Percentiles rank a stretch among this genome's conserved stretches.
Conservation (phyloP, 352 stramenopile species). For the Phytophthora aleatoria region DNA sequence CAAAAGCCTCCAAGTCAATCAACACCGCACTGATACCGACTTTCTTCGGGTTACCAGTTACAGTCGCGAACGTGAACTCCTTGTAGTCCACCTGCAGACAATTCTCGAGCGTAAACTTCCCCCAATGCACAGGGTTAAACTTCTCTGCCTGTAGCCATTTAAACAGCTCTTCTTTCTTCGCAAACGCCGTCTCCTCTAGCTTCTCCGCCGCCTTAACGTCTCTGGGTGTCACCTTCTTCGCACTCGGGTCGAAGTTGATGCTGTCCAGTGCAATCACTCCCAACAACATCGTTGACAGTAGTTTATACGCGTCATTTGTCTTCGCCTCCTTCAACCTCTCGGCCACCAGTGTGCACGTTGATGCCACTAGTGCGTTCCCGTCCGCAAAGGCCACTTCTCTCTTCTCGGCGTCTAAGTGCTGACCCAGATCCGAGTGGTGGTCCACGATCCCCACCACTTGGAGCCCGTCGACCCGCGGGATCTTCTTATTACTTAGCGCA, state of each 20-base stretch:
- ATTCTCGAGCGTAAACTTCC: conserved; percentile 60
- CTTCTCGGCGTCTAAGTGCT: conserved; percentile 44
- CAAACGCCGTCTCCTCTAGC: conserved; percentile 56
- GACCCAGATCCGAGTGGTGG: conserved; percentile 72
- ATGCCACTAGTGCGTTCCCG: conserved; percentile 71
- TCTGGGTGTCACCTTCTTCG: conserved; percentile 78
- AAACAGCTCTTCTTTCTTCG: conserved; percentile 53
- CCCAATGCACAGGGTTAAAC: conserved; percentile 69
- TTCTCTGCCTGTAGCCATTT: conserved; percentile 73
- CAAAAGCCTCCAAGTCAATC: conserved; percentile 58
- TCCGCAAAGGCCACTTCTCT: conserved; percentile 76
- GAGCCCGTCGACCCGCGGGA: conserved; percentile 23
- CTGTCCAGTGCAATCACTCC: conserved; percentile 80
- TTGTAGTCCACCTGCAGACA: conserved; percentile 86
- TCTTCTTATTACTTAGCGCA: conserved; percentile 64
- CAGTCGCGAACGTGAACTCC: conserved; percentile 50
- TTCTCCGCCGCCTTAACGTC: conserved; percentile 47
- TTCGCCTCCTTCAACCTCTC: conserved; percentile 46
- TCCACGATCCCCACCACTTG: conserved; percentile 79
- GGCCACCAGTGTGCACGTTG: conserved; percentile 80
- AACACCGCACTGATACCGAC: conserved; percentile 71
- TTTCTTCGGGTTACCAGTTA: conserved; percentile 4
- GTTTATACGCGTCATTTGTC: conserved; percentile 28
- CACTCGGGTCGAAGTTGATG: conserved; percentile 73
- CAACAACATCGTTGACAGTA: conserved; percentile 79